These are phyloP conservation scores for Ceratobasidium sp. DNA, from an alignment of 1,284 basidiomycete genomes.

Conservation along the genomic window DNA sequence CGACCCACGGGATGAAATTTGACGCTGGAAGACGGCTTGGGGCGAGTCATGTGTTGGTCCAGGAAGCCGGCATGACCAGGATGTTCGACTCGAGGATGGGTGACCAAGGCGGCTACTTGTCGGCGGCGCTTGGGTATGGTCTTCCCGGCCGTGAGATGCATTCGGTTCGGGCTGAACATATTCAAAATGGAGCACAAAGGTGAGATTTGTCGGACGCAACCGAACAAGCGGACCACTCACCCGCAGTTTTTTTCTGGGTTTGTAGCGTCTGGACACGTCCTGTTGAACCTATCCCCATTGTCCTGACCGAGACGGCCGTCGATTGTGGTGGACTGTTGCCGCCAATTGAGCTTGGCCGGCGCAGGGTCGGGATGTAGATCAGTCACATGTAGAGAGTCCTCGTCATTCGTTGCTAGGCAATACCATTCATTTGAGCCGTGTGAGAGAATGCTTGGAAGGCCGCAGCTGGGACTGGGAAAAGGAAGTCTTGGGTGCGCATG, in stretches of 20 bases:
- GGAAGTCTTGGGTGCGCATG: not conserved
- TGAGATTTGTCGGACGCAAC: not conserved
- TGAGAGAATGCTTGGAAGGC: not conserved
- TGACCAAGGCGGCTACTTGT: not conserved
- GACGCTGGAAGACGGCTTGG: not conserved
- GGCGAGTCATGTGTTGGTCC: not conserved
- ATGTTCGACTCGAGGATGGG: too few relatives aligned
- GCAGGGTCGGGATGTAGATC: not conserved
- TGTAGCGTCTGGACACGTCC: not conserved
- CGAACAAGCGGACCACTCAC: not conserved
- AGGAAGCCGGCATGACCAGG: too few relatives aligned
- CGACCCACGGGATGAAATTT: not conserved
- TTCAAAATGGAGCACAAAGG: conserved; percentile 7
- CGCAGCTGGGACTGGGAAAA: not conserved
- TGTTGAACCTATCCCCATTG: not conserved
- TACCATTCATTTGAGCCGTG: not conserved
- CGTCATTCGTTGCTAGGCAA: not conserved
- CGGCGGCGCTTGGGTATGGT: conserved; percentile 13
- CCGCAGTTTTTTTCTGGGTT: not conserved
- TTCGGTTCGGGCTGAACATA: conserved; percentile 10
- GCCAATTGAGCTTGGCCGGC: conserved; percentile 5
- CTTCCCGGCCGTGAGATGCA: not conserved
- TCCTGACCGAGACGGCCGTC: not conserved
- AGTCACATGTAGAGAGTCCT: not conserved
- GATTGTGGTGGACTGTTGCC: not conserved